Percentiles rank a stretch among this genome's conserved stretches.
These are phyloP conservation scores for Zymoseptoria tritici DNA, from an alignment of 2,329 filamentous ascomycete genomes.

Conservation along the genomic window DNA sequence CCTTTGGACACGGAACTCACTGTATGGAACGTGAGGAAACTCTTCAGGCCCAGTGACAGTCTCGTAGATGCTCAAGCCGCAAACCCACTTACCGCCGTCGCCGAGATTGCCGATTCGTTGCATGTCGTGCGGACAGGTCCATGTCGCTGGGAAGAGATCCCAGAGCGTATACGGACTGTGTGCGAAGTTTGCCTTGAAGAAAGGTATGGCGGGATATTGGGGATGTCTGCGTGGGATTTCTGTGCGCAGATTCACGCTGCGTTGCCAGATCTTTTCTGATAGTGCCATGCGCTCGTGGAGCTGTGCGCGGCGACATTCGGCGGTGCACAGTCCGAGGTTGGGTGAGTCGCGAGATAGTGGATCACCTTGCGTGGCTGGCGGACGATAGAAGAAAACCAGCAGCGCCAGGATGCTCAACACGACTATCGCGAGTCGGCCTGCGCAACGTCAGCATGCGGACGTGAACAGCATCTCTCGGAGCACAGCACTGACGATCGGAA, in stretches of 20 bases:
- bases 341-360: too few species aligned
- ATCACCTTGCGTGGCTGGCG: too few species aligned
- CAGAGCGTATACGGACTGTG: constrained; percentile 21
- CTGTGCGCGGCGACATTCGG: too few species aligned
- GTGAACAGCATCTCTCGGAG: too few species aligned
- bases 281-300: neutral
- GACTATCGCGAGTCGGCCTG: too few species aligned
- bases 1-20: constrained; percentile 18
- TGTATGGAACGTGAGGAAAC: constrained; percentile 30
- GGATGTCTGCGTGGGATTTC: neutral
- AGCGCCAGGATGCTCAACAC: too few species aligned
- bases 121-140: constrained; percentile 36
- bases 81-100: constrained; percentile 39
- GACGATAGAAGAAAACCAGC: too few species aligned
- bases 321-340: too few species aligned
- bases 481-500: too few species aligned
- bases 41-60: neutral
- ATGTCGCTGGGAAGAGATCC: constrained; percentile 36
- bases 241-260: neutral
- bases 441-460: too few species aligned
- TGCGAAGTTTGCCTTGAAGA: neutral
- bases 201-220: neutral
- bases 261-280: neutral
- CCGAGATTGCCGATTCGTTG: constrained; percentile 35
- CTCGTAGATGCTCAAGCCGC: neutral